A percentile compares a stretch with the other conserved stretches of the same genome.
These are phyloP conservation scores for Boletus tomentosulus DNA, from an alignment of 768 basidiomycete species.

Conservation along the genomic window DNA sequence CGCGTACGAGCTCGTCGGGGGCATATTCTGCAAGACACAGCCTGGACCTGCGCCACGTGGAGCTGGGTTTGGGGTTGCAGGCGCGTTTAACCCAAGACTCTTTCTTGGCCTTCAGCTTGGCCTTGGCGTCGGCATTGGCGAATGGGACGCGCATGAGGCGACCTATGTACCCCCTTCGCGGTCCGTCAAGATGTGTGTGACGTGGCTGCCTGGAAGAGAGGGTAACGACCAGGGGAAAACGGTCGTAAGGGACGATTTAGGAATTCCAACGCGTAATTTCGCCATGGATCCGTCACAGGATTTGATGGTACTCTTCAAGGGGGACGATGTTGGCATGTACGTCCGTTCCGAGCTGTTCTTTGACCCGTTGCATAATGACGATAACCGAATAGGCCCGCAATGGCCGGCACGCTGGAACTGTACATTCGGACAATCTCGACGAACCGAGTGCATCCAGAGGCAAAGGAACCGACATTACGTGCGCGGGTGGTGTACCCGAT, in stretches of 20 bases:
- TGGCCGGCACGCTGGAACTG: conserved; percentile 28
- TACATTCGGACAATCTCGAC: conserved; percentile 44
- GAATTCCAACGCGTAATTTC: conserved; percentile 47
- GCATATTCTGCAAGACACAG: conserved; percentile 48
- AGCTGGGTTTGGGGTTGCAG: not conserved
- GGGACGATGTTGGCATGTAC: conserved; percentile 18
- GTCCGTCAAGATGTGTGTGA: conserved; percentile 7
- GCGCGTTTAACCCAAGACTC: not conserved
- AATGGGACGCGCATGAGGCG: not conserved
- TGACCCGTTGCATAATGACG: not conserved
- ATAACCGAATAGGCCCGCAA: not conserved
- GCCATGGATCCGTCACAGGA: conserved; percentile 67
- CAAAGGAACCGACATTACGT: conserved; percentile 29
- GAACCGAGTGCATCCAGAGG: conserved; percentile 40
- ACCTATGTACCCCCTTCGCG: not conserved
- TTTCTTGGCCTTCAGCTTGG: not conserved
- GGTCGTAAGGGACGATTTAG: conserved; percentile 34
- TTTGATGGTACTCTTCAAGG: conserved; percentile 42
- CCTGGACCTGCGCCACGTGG: not conserved
- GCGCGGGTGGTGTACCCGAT: conserved; percentile 21
- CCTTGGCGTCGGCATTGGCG: not conserved
- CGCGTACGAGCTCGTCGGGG: conserved; percentile 61
- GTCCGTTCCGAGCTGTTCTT: not conserved
- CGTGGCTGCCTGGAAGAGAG: conserved; percentile 16
- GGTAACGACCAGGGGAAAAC: not conserved